Evolutionary conservation across 768 basidiomycete genomes (phyloP), one percentile per base, ranked within the genome.

Genomic region (Rhodosporidiobolus sp.): DNA sequence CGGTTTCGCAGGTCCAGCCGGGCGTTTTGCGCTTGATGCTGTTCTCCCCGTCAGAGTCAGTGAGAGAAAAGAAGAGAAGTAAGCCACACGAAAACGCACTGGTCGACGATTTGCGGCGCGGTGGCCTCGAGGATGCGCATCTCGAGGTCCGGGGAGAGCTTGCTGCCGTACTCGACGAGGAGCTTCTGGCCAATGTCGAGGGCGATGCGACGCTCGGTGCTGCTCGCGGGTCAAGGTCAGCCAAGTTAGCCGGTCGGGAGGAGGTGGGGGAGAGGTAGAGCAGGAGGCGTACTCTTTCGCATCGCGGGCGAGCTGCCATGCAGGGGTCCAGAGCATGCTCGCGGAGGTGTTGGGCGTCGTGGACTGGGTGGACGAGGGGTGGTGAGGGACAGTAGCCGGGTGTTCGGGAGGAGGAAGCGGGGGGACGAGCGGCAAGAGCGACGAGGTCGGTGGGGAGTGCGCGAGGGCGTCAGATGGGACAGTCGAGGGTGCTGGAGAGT

Each of bases 1-100:
- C 77, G 52, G 53, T 58, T 19, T 46, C 45, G 22, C 75, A 72
- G 22, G 72, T 67, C 73, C 73, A 79, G 20, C 72, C 74, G 7
- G 35, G 48, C 38, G 48, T 60, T 19, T 43, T 10, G 1, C 55
- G 1, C 38, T 53, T 52, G 54, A 75, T 75, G 19, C 63, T 68
- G 58, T 30, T 3, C 20, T 2, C 11, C 20, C 24, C n/a, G 19
- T 1, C 8, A 49, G 35, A 20, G 30, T 35, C 43, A n/a, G 30
- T 28, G 3, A 1, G 53, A 24, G 28, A 12, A 9, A n/a, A 4
- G 43, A 28, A 12, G 35, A 17, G 43, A 54, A n/a, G n/a, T n/a
- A n/a, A n/a, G n/a, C n/a, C n/a, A n/a, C n/a, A n/a, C n/a, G 3
- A 46, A 46, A 12, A 38, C 69, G 26, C 26, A 65, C 69, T 55